Evolutionary conservation across 2,329 filamentous ascomycete species (phyloP).

Genomic region (Cryphonectria parasitica): DNA sequence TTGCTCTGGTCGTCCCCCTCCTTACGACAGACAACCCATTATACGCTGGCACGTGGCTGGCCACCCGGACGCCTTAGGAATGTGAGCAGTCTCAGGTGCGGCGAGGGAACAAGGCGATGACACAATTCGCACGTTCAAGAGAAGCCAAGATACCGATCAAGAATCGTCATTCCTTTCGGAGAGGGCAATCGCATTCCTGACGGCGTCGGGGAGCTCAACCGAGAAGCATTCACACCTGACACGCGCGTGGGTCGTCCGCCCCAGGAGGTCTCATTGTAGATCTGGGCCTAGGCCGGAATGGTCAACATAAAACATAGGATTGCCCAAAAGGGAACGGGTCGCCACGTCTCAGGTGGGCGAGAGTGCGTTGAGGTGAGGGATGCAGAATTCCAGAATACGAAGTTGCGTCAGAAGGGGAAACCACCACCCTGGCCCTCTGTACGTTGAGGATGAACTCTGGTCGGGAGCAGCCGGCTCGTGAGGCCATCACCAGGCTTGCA

Average conservation of each 20-base stretch:
- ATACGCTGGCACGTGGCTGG: too few relatives aligned
- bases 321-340: conserved; percentile 12
- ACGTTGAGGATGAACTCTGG: background rate
- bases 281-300: conserved; percentile 18
- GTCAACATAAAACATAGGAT: conserved; percentile 22
- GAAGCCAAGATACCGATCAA: background rate
- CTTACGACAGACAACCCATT: background rate
- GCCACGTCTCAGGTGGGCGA: conserved; percentile 24
- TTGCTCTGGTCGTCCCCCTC: background rate
- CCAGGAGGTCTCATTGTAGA: conserved; percentile 8
- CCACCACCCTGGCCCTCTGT: background rate
- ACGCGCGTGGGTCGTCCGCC: conserved; percentile 11
- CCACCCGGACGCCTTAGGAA: background rate
- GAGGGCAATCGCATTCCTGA: background rate
- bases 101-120: background rate
- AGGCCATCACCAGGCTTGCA: background rate
- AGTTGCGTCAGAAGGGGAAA: conserved; percentile 2
- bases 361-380: background rate
- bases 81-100: conserved; percentile 5
- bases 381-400: conserved; percentile 20
- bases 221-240: conserved; percentile 2
- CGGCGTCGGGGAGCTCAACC: background rate
- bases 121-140: background rate
- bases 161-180: background rate
- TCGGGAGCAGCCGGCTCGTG: background rate